Evolutionary conservation across 805 yeast genomes (phyloP), one percentile per base, ranked within the genome.

Genomic region (Metschnikowia continentalis): DNA sequence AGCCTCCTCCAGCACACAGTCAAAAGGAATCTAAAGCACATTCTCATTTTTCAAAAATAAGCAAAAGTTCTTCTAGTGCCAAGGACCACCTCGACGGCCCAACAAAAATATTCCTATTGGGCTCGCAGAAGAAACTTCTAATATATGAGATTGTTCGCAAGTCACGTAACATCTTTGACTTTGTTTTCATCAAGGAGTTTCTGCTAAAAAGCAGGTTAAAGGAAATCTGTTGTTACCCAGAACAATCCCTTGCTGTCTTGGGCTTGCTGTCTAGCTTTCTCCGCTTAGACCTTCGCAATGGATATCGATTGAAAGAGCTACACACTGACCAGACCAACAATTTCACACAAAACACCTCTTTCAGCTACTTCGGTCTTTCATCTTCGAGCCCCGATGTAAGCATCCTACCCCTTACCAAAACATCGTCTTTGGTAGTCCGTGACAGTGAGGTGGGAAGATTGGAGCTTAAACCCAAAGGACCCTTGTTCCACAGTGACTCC

Each of bases 351-450:
- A 56, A 55, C 42, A 59, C 69, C 20, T 61, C 75, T 7, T 71
- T 73, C 55, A 63, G 68, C 51, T 74, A 73, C 54, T 74, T 74
- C 56, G 76, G 76, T 7, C 58, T 72, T 22, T 59, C 67, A 1
- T 57, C 59, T 20, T 51, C 65, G 3, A 70, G 70, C 1, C 72
- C 75, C 1, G 49, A 56, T 2, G 57, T 61, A 2, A 57, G 60
- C 53, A 59, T 67, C 26, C 51, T 70, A 6, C 56, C 56, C 7
- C 7, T 47, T 8, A 36, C 23, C 19, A 23, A 11, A 15, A 51
- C 53, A 7, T 36, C 39, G 15, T 38, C 66, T 17, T 54, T 71
- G 3, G 47, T 72, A 8, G 58, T 72, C 0, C 68, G 70, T 43
- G 77, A 72, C 47, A 62, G 70, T 6, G 74, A 67, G 49, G 58